These are phyloP conservation scores for Pseudonitzschia delicatissima DNA, from an alignment of 108 stramenopile species.

Conservation along the genomic window DNA sequence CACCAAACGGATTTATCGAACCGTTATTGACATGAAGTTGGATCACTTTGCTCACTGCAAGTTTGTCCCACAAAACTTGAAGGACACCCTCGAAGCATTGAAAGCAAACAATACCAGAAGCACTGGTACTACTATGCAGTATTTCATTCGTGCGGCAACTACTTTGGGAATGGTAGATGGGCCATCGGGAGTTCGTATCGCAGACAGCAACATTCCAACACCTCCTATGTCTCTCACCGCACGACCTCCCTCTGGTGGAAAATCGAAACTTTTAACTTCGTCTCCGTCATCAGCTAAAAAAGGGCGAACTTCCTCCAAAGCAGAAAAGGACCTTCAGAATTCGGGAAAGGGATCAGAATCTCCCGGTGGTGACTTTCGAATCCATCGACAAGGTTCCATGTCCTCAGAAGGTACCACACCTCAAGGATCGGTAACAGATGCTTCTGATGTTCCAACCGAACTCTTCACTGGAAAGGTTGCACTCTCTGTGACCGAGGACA, in stretches of 20 bases:
- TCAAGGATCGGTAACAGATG: not conserved
- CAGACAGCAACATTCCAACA: constrained; percentile 17
- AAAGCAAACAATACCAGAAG: constrained; percentile 73
- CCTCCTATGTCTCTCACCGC: not conserved
- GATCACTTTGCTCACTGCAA: constrained; percentile 84
- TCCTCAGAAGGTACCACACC: constrained; percentile 19
- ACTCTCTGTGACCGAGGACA: constrained; percentile 66
- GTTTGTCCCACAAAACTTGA: constrained; percentile 70
- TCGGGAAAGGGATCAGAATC: constrained; percentile 3
- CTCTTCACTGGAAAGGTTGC: constrained; percentile 57
- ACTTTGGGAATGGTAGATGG: constrained; percentile 80
- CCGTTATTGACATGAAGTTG: constrained; percentile 92
- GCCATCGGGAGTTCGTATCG: constrained; percentile 59
- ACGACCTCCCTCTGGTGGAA: not conserved
- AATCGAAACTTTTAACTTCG: constrained; percentile 6
- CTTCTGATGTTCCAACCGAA: constrained; percentile 15
- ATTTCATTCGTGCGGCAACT: constrained; percentile 77
- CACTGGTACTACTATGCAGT: constrained; percentile 89
- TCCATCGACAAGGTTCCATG: constrained; percentile 23
- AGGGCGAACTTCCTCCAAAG: not conserved
- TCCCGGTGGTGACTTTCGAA: not conserved
- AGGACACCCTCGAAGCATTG: constrained; percentile 62
- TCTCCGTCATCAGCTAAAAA: not conserved
- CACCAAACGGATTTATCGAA: constrained; percentile 82
- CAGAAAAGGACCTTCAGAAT: not conserved